phyloP scores from a whole-genome alignment of 2,329 filamentous ascomycete species.

The Paecilomyces variotii region DNA sequence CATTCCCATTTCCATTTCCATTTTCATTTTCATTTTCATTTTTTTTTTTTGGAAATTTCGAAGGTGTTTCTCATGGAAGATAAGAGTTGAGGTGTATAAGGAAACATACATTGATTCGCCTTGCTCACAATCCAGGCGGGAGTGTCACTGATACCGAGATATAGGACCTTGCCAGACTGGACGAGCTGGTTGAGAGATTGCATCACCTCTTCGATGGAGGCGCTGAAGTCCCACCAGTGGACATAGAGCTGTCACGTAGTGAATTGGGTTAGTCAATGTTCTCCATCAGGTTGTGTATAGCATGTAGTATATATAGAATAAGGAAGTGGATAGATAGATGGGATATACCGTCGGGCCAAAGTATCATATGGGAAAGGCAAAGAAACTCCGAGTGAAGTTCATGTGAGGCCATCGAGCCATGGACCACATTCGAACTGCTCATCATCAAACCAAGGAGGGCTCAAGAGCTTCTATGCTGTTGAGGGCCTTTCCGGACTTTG shows the following conservation, averaged over 20 bases:
- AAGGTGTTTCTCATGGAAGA: no score
- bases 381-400: background rate
- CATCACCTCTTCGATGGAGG: slow-evolving; percentile 60
- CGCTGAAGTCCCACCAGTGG: slow-evolving; percentile 55
- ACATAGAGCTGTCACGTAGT: slow-evolving; percentile 11
- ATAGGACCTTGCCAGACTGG: slow-evolving; percentile 54
- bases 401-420: background rate
- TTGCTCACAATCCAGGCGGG: slow-evolving; percentile 63
- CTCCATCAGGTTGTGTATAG: background rate
- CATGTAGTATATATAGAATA: background rate
- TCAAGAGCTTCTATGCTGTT: background rate
- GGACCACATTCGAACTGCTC: background rate
- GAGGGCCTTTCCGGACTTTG: background rate
- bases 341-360: background rate
- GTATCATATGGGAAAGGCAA: background rate
- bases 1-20: no score
- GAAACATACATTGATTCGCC: slow-evolving; percentile 49
- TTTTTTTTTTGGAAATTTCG: no score
- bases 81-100: background rate
- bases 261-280: background rate
- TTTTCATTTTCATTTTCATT: no score
- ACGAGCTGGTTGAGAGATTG: slow-evolving; percentile 57
- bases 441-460: background rate
- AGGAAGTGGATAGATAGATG: background rate
- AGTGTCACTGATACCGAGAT: slow-evolving; percentile 60